Conservation (phyloP, 192 early-diverging fungal genomes). For the Phlyctochytrium bullatum region DNA sequence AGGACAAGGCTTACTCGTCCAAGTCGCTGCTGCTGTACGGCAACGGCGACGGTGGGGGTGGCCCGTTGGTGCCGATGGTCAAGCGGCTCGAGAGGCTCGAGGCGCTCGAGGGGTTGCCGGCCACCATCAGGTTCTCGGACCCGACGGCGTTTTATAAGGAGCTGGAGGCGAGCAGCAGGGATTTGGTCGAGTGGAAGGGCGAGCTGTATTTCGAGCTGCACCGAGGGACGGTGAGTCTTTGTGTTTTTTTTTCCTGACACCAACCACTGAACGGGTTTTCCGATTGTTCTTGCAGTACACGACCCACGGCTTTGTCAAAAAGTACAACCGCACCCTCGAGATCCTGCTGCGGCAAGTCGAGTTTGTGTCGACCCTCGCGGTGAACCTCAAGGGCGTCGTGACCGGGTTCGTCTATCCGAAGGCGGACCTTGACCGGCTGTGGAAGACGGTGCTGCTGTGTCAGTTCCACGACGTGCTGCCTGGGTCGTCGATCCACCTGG, state of each 20-base stretch:
- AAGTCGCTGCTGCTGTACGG: constrained; percentile 89
- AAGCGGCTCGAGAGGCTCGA: constrained; percentile 76
- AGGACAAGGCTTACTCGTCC: constrained; percentile 81
- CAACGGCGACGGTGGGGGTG: constrained; percentile 95
- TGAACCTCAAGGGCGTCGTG: constrained; percentile 13
- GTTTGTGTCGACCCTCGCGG: constrained; percentile 59
- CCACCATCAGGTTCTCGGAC: constrained; percentile 70
- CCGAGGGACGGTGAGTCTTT: constrained; percentile 72
- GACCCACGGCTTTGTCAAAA: constrained; percentile 81
- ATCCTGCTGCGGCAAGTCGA: constrained; percentile 83
- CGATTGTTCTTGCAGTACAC: constrained; percentile 62
- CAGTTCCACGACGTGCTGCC: constrained; percentile 99
- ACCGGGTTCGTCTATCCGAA: constrained; percentile 60
- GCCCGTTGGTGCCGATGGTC: constrained; percentile 78
- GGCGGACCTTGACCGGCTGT: constrained; percentile 70
- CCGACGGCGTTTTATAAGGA: constrained; percentile 84
- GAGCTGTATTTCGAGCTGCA: constrained; percentile 97
- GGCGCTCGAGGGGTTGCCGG: constrained; percentile 73
- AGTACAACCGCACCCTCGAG: constrained; percentile 83
- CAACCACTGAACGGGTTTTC: constrained; percentile 8
- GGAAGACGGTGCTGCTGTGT: constrained; percentile 88
- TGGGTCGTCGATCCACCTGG: constrained; percentile 85
- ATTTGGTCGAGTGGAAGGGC: constrained; percentile 86
- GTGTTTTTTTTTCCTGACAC: constrained; percentile 12
- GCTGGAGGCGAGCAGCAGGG: constrained; percentile 65